Base-by-base conservation (phyloP, 805 yeast species). In the Ogataea henricii region DNA sequence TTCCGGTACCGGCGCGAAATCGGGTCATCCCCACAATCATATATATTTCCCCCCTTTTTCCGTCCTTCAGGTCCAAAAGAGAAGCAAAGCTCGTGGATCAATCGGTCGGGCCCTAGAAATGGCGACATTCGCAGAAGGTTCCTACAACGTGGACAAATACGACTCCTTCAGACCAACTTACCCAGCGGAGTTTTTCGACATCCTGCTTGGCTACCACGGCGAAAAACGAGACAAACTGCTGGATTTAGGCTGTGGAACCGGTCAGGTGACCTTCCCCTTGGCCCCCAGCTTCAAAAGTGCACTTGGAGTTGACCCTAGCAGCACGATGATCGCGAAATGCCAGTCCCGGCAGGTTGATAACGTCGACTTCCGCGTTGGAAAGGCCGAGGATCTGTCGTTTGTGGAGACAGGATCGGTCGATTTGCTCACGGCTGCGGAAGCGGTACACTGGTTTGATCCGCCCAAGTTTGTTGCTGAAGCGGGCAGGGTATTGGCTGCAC, bases 221-320 rank as follows among this genome's bases (percentile, higher is more conserved):
- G 52, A 58, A 1, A 44, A 61, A 1, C 50, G 70, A n/a, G 77
- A 82, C 2, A 23, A 3, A 1, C 38, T 40, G 12, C 61, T 87
- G 10, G 96, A 88, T 65, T 67, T 85, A 3, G 96, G 94, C 0
- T 85, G 90, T 64, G 96, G 96, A 0, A 79, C 94, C 0, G 95
- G 95, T 0, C 81, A 81, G 51, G 92, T 85, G 1, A 76, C 91
- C 0, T 71, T 76, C 48, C 79, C 81, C 35, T 59, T 84, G 30
- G 55, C 74, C 3, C 53, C 65, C 1, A 63, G 68, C 42, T 81
- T 83, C 55, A 61, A 71, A n/a, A 53, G 65, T 16, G 79, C 81
- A 1, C 67, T 82, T 22, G 95, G 92, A 1, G 69, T 82, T 1
- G 96, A 87, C 61, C 68, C 78, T 2, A 81, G 89, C 0, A 60